These are phyloP conservation scores for Suillus paluster DNA, from an alignment of 768 basidiomycete genomes.

Conservation along the genomic window DNA sequence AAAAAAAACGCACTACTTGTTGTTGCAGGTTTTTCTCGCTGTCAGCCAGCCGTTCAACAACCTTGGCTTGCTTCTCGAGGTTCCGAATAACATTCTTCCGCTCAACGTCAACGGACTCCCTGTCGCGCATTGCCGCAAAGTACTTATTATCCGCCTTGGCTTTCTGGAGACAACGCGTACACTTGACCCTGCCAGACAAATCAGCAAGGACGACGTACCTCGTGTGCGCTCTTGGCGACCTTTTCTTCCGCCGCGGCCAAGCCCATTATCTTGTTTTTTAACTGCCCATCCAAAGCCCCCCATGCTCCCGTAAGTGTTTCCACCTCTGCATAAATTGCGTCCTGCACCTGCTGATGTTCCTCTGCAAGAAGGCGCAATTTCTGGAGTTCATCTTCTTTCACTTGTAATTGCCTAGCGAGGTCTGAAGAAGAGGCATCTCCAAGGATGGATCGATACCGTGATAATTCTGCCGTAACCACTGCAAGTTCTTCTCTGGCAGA, in stretches of 20 bases:
- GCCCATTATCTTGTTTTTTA: constrained; percentile 85
- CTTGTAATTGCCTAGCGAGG: constrained; percentile 58
- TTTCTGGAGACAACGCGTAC: constrained; percentile 56
- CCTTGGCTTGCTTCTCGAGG: constrained; percentile 61
- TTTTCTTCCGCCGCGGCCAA: constrained; percentile 76
- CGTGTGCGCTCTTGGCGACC: constrained; percentile 62
- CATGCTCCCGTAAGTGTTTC: constrained; percentile 87
- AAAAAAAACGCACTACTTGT: constrained; percentile 58
- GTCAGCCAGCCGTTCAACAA: constrained; percentile 68
- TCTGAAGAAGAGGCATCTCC: constrained; percentile 64
- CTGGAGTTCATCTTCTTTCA: constrained; percentile 71
- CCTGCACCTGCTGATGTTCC: constrained; percentile 70
- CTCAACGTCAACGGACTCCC: constrained; percentile 80
- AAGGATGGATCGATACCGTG: constrained; percentile 64
- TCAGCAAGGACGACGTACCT: constrained; percentile 52
- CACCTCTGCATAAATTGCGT: constrained; percentile 80
- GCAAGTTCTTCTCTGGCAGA: constrained; percentile 54
- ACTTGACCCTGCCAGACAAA: neutral
- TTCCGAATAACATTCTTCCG: constrained; percentile 64
- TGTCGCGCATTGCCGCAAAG: constrained; percentile 87
- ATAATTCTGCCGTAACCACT: constrained; percentile 50
- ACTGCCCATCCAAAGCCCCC: constrained; percentile 81
- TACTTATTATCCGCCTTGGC: constrained; percentile 96
- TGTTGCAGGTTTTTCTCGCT: constrained; percentile 59
- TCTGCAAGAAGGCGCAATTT: constrained; percentile 63